Base-by-base conservation (phyloP, 768 basidiomycete genomes). In the Astraeus odoratus region DNA sequence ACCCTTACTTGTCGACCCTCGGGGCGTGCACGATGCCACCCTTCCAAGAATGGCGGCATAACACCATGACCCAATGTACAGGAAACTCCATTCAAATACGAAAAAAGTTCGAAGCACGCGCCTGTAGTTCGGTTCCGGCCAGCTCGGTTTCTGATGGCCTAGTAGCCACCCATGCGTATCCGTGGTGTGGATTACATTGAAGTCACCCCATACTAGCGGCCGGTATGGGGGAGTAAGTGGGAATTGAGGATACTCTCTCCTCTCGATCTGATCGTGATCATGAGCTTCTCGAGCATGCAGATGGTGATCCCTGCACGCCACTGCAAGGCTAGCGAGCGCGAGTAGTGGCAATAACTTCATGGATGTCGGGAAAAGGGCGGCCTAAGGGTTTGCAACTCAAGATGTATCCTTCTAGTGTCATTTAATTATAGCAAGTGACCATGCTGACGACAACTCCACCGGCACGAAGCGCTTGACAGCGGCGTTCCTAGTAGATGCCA, bases 171-270 rank as follows among this genome's bases (percentile, higher is more conserved):
- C 78, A 66, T 86, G 83, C 29, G 77, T 86, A 61, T 93, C 90
- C 0, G 92, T 93, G 3, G 89, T 93, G 54, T 83, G 80, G 38
- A 93, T 73, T 55, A 93, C 76, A 58, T 94, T 94, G 57, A 94
- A 73, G 56, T 93, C 88, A n/a, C 83, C 80, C 92, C 91, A 94
- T 42, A 78, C 76, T 13, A 95, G 72, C 18, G 77, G 75, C 18
- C 80, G 70, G 45, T 75, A 73, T 4, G 90, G 90, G 10, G 71
- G 71, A 0, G 77, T 66, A 24, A 81, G 61, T 12, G 66, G 65
- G 12, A 64, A 51, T 35, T 69, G 61, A 0, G 75, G 71, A 39
- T 64, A 60, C 41, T 68, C 66, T 43, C 72, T 67, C 46, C 60
- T 66, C 39, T 40, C 36, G 12, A 41, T 34, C 42, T 71, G 67